These are phyloP conservation scores for Puccinia hordei DNA, from an alignment of 1,284 basidiomycete species.

Conservation along the genomic window DNA sequence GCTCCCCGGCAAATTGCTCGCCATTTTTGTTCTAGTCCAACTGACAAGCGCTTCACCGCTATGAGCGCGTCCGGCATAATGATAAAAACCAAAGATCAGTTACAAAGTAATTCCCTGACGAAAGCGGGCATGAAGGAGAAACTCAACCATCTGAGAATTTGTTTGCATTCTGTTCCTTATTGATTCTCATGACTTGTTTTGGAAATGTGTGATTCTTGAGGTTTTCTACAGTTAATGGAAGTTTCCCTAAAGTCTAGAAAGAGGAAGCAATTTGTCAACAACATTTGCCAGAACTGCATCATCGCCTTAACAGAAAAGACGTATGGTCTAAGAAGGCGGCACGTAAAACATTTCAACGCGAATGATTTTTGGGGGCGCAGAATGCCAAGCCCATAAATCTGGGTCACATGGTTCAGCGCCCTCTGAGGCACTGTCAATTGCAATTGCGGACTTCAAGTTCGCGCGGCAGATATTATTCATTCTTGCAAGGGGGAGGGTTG, in stretches of 20 bases:
- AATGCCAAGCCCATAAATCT: background rate
- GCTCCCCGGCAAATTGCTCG: conserved; percentile 20
- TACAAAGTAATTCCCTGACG: background rate
- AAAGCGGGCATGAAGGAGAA: background rate
- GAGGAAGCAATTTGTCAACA: background rate
- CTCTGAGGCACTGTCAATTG: background rate
- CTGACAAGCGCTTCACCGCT: conserved; percentile 38
- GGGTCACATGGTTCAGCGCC: background rate
- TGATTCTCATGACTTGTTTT: conserved; percentile 48
- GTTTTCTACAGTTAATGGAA: conserved; percentile 45
- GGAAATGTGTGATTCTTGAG: conserved; percentile 48
- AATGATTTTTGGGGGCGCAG: too few relatives aligned
- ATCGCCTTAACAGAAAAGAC: background rate
- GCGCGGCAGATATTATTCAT: background rate
- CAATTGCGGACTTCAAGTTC: background rate
- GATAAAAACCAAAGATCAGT: background rate
- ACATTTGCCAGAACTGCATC: background rate
- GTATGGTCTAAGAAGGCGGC: background rate
- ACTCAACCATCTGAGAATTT: conserved; percentile 49
- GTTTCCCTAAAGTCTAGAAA: conserved; percentile 44
- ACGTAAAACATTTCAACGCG: background rate
- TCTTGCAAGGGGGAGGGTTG: background rate
- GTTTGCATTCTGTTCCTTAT: conserved; percentile 38
- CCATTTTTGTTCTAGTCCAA: conserved; percentile 41
- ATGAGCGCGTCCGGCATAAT: background rate